Evolutionary conservation across 2,329 filamentous ascomycete species (phyloP).

Genomic region (Rachicladosporium sp.): DNA sequence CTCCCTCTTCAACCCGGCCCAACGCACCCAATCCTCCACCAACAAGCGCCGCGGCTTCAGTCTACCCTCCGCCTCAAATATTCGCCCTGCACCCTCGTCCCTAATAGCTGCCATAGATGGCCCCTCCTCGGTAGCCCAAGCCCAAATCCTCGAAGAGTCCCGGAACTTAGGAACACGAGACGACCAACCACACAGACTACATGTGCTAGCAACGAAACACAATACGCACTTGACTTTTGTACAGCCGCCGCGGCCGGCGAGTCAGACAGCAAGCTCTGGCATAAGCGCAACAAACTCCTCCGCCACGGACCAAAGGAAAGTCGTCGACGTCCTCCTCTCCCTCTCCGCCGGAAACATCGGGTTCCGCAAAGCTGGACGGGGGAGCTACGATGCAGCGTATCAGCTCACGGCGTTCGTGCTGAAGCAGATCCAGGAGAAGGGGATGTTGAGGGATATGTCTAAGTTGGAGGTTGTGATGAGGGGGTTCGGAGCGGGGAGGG

Average conservation of each 20-base stretch:
- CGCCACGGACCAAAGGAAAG: conserved; percentile 39
- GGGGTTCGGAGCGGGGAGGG: conserved; percentile 76
- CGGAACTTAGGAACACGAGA: conserved; percentile 26
- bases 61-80: not conserved
- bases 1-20: conserved; percentile 2
- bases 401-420: conserved; percentile 77
- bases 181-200: conserved; percentile 59
- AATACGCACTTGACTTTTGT: conserved; percentile 91
- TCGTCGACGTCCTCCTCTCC: conserved; percentile 58
- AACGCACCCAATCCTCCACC: not conserved
- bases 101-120: not conserved
- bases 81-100: not conserved
- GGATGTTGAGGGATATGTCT: conserved; percentile 62
- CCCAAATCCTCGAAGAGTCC: conserved; percentile 2
- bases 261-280: conserved; percentile 15
- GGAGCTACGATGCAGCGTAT: conserved; percentile 82
- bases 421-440: conserved; percentile 70
- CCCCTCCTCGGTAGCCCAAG: conserved; percentile 1
- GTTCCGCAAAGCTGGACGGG: conserved; percentile 71
- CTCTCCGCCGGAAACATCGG: conserved; percentile 78
- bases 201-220: conserved; percentile 79
- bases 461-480: conserved; percentile 68
- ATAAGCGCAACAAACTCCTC: conserved; percentile 15
- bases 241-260: conserved; percentile 40
- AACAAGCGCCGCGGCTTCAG: not conserved